Evolutionary conservation across 1,284 basidiomycete species (phyloP), one percentile per base, ranked within the genome.

Genomic region (Ustilago curta): DNA sequence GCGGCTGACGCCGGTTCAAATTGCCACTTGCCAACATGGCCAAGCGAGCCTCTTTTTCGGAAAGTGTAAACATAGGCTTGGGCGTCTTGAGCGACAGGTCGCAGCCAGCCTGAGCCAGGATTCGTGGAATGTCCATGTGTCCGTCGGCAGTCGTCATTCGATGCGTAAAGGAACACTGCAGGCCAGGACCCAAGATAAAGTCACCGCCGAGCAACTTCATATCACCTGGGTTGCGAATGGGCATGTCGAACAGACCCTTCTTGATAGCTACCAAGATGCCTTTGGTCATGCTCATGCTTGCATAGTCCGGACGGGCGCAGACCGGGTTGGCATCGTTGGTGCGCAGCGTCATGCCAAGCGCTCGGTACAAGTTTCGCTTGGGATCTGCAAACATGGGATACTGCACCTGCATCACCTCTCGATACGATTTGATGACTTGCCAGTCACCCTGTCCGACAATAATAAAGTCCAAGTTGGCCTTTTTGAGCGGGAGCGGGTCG

Each of bases 191-290:
- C 56, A 96, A 88, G 27, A 95, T 89, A 81, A 95, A 95, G 86
- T 95, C 94, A 25, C 94, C 94, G 18, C 94, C 94, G 31, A 95
- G 88, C 84, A 94, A 91, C 53, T 87, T 85, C 48, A 90, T 86
- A 79, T 93, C 91, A 0, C 93, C 93, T 1, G 91, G 92, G 59
- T 89, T 90, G 84, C 91, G 90, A 11, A 94, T 87, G 0, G 92
- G 92, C 89, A 93, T 90, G 37, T 91, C 83, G 51, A 82, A 77
- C 64, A 86, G 31, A 76, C 86, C 68, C 83, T 81, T 76, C 85
- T 86, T 86, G 43, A 92, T 88, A 23, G 92, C 90, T 86, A 90
- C 90, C 23, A 90, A 89, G 43, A 91, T 88, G 11, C 91, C 91
- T 27, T 89, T 86, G 71, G 92, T 85, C 29, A 88, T 68, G 2